Evolutionary conservation across 768 basidiomycete genomes (phyloP).

Genomic region (Boletus fagicola): DNA sequence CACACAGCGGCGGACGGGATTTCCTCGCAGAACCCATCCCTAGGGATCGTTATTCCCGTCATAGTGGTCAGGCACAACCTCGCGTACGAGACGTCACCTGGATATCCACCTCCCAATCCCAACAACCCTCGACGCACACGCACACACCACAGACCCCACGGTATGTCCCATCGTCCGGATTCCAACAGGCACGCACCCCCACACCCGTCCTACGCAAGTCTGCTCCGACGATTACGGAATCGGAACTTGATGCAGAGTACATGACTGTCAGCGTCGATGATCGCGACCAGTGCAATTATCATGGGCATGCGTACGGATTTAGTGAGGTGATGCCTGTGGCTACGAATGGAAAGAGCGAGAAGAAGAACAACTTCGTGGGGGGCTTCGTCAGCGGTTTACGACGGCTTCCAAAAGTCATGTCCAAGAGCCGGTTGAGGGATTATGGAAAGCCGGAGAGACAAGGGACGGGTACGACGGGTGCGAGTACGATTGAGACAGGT

Average conservation of each 20-base stretch:
- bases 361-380: slow-evolving; percentile 28
- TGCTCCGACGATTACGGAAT: slow-evolving; percentile 31
- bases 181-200: slow-evolving; percentile 24
- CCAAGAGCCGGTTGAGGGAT: slow-evolving; percentile 29
- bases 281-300: slow-evolving; percentile 19
- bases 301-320: slow-evolving; percentile 24
- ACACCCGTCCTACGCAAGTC: slow-evolving; percentile 31
- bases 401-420: slow-evolving; percentile 35
- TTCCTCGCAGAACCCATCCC: slow-evolving; percentile 22
- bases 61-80: slow-evolving; percentile 25
- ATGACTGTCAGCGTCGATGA: slow-evolving; percentile 33
- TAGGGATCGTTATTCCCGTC: slow-evolving; percentile 32
- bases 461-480: neutral
- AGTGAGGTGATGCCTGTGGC: slow-evolving; percentile 22
- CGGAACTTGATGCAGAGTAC: slow-evolving; percentile 34
- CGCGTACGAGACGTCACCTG: slow-evolving; percentile 34
- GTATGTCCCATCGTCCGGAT: slow-evolving; percentile 19
- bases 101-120: slow-evolving; percentile 30
- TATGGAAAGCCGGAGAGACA: slow-evolving; percentile 25
- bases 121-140: slow-evolving; percentile 26
- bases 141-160: slow-evolving; percentile 31
- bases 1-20: slow-evolving; percentile 29
- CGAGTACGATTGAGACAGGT: slow-evolving; percentile 10
- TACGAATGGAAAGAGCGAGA: slow-evolving; percentile 30
- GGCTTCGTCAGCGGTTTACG: slow-evolving; percentile 33